These are phyloP conservation scores for Huntiella decipiens DNA, from an alignment of 2,329 filamentous ascomycete genomes.

Conservation along the genomic window DNA sequence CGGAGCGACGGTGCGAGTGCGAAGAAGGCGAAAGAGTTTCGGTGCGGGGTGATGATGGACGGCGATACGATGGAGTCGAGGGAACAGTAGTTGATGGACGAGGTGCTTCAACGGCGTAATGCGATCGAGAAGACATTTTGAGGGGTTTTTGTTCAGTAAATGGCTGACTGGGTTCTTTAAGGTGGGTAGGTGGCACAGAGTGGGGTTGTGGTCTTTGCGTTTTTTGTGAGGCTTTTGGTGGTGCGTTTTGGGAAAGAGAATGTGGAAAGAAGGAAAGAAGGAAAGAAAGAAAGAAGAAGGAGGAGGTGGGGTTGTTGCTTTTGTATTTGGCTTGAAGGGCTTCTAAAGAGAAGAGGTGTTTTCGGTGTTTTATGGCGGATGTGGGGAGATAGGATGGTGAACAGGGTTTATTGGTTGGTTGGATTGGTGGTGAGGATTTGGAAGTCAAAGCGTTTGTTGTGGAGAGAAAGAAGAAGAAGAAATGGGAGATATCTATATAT, in stretches of 20 bases:
- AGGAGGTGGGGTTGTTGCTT: no score
- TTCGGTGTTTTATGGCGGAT: no score
- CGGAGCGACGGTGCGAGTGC: conserved; percentile 13
- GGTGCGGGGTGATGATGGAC: conserved; percentile 5
- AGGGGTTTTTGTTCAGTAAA: not conserved
- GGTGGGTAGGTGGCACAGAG: no score
- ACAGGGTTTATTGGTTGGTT: not conserved
- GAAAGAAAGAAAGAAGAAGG: not conserved
- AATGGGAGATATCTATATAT: no score
- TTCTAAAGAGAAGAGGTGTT: no score
- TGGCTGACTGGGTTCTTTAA: not conserved
- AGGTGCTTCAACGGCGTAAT: conserved; percentile 8
- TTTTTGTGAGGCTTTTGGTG: not conserved
- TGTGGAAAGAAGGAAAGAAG: not conserved
- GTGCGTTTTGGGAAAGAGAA: not conserved
- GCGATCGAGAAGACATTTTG: conserved; percentile 10
- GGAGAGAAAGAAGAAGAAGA: no score
- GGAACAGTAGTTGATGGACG: conserved; percentile 5
- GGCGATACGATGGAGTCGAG: not conserved
- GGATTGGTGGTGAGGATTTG: not conserved
- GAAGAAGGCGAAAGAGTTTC: conserved; percentile 12
- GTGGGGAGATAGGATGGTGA: not conserved
- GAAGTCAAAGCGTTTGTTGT: no score
- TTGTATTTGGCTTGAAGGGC: no score
- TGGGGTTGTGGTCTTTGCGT: no score